Conservation (phyloP, 1,284 basidiomycete species). For the Schizophyllum commune region DNA sequence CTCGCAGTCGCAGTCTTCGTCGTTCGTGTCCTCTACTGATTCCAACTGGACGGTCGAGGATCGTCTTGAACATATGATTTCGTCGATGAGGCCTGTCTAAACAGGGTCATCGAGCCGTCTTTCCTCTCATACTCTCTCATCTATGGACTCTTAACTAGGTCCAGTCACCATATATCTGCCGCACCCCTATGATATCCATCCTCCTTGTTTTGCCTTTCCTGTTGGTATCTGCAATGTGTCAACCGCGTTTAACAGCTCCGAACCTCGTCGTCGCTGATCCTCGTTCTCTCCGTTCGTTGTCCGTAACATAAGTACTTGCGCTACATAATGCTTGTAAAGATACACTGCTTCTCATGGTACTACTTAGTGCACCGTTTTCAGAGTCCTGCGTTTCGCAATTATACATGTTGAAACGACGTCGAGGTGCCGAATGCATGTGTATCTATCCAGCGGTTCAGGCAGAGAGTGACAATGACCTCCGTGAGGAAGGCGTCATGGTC, state of each 20-base stretch:
- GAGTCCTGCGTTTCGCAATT: neutral
- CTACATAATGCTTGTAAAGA: neutral
- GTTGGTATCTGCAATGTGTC: neutral
- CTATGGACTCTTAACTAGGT: constrained; percentile 3
- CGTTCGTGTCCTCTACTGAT: constrained; percentile 57
- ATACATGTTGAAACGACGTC: neutral
- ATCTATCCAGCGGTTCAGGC: constrained; percentile 51
- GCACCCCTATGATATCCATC: neutral
- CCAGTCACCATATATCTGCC: neutral
- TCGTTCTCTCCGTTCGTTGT: neutral
- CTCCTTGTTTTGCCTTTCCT: neutral
- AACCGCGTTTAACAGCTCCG: neutral
- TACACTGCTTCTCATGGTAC: constrained; percentile 9
- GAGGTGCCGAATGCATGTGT: neutral
- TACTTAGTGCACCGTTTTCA: neutral
- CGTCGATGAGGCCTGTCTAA: constrained; percentile 37
- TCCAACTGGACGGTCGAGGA: constrained; percentile 68
- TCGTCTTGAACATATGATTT: constrained; percentile 66
- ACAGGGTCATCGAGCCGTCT: constrained; percentile 9
- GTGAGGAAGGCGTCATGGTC: constrained; percentile 50
- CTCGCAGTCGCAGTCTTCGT: constrained; percentile 27
- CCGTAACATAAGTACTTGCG: neutral
- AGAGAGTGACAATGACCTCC: constrained; percentile 56
- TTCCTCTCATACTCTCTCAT: constrained; percentile 12
- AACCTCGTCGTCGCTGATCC: neutral